Evolutionary conservation across 805 yeast genomes (phyloP), one percentile per base, ranked within the genome.

Genomic region (Blastobotrys chiropterorum): DNA sequence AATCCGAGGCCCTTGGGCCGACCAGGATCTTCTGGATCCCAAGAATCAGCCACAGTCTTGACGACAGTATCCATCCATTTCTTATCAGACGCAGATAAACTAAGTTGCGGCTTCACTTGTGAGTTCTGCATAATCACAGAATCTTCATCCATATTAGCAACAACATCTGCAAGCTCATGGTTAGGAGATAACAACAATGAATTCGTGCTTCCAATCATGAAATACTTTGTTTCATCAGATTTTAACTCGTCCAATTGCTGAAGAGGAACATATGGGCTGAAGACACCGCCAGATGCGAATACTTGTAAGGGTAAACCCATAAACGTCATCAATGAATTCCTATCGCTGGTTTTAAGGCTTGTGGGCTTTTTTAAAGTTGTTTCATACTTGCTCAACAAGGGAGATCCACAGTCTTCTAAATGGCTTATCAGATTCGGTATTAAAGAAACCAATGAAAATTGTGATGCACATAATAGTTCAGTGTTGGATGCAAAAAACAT

Each of bases 261-360:
- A 51, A 94, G 71, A 0, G 98, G 95, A n/a, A 90, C 76, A 68
- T 92, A 94, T 1, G 99, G 98, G 59, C 85, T 84, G 75, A 95
- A 90, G 54, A 92, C 76, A 1, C 95, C 90, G 44, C 95, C 95
- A 58, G 80, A 79, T 47, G 89, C 89, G 68, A 94, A 94, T 1
- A 90, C 67, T 59, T 85, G 90, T 47, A 94, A 71, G 0, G 99
- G 99, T 31, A 94, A 72, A 0, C 98, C 99, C 62, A 89, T 78
- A 64, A 88, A 94, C 34, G 79, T 71, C 40, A 92, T 70, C 64
- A 90, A 75, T 0, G 96, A 86, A 56, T 77, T 75, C 48, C 97
- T 71, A 66, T 89, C 90, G 53, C 87, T 83, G 3, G 95, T 81
- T 59, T 80, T 83, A 54, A 92, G 74, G 13, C 89, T 79, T 3